phyloP scores from a whole-genome alignment of 75 land plant genomes.

The Gnetum montanum region DNA sequence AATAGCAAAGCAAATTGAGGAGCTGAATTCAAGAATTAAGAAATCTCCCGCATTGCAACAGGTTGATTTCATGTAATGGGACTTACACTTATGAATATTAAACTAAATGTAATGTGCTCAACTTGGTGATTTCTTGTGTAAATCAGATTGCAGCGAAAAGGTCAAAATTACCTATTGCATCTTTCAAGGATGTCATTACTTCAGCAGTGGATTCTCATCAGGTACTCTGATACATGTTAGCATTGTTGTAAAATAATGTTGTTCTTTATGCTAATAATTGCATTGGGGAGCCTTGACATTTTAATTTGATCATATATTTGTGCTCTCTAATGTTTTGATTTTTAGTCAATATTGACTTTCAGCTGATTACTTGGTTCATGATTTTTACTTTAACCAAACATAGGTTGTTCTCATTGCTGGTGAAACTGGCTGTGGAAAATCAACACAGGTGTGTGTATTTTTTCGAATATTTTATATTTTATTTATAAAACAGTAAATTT shows the following conservation, averaged over 20 bases:
- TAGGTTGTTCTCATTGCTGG: conserved; percentile 94
- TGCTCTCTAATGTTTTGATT: not conserved
- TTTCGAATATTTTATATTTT: not conserved
- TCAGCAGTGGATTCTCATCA: conserved; percentile 65
- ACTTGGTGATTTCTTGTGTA: not conserved
- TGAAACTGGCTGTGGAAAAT: conserved; percentile 98
- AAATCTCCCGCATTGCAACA: conserved; percentile 39
- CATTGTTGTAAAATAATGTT: no score
- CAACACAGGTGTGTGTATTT: conserved; percentile 91
- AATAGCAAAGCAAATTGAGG: conserved; percentile 41
- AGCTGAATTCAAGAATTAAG: conserved; percentile 34
- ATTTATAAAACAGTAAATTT: no score
- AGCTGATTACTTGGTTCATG: no score
- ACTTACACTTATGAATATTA: not conserved
- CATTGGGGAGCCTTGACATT: no score
- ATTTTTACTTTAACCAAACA: no score
- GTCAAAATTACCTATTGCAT: conserved; percentile 76
- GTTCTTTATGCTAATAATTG: not conserved
- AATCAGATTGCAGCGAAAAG: conserved; percentile 62
- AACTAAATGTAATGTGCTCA: not conserved
- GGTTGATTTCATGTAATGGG: conserved; percentile 48
- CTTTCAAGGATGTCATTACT: conserved; percentile 63
- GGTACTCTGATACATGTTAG: conserved; percentile 23
- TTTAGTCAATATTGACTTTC: no score
- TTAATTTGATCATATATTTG: no score